Base-by-base conservation (phyloP, 2,329 filamentous ascomycete genomes). In the Alternaria gansuensis region DNA sequence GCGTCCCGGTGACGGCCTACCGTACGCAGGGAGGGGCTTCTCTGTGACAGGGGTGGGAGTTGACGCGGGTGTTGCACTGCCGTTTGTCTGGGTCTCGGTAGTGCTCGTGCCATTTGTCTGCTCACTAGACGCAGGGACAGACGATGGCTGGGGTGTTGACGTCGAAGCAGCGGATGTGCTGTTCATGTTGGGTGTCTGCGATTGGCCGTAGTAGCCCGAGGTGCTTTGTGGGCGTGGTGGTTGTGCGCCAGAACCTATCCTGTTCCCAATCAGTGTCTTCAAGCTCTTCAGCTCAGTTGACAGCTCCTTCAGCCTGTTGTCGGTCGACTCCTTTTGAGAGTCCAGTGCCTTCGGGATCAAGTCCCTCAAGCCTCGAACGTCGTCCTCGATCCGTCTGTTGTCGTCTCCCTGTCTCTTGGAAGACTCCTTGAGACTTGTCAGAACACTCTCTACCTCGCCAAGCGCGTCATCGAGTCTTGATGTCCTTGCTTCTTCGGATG, bases 271-370 rank as follows among this genome's bases (percentile, higher is more conserved):
- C 52, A 99, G 83, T 2, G 91, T 91, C 84, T 97, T 98, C 70
- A 99, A 82, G 75, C 93, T 97, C 82, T 91, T 92, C 70, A 99
- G 83, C 79, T 99, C 95, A 6, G 84, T 86, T 66, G 91, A 91
- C 66, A 99, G 86, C 70, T 98, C 95, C 77, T 88, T 90, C 58
- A 99, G 81, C 48, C 93, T 85, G 65, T 83, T 85, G 74, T 98
- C 93, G 26, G 91, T 92, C 53, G 87, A 84, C 62, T 94, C 91
- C 79, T 94, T 94, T 74, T 97, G 92, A 52, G 90, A 90, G 64
- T 95, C 88, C 70, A 99, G 85, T 2, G 93, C 93, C 77, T 91
- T 92, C 7, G 96, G 95, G 54, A 99, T 92, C 51, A 91, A 83
- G 65, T 93, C 91, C 76, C 94, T 90, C 57, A 99, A 82, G 11